Evolutionary conservation across 2,329 filamentous ascomycete genomes (phyloP).

Genomic region (Claviceps africana): DNA sequence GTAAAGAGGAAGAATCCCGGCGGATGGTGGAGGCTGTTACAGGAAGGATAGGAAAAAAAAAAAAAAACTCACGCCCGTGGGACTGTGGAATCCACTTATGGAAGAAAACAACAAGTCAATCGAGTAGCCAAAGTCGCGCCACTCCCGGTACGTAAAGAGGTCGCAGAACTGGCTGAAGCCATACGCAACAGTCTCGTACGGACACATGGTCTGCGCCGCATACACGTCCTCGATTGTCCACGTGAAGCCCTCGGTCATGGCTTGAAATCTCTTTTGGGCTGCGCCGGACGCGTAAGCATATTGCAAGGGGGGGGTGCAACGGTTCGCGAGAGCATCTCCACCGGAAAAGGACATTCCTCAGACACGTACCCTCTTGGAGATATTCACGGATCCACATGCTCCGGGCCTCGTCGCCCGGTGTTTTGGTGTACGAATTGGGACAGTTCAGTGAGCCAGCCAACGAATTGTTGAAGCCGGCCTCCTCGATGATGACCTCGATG

Average conservation of each 20-base stretch:
- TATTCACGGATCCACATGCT: slow-evolving; percentile 50
- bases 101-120: slow-evolving; percentile 53
- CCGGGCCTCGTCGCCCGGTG: slow-evolving; percentile 38
- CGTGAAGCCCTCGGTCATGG: slow-evolving; percentile 40
- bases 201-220: slow-evolving; percentile 57
- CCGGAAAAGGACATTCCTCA: neutral
- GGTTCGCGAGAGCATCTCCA: too few relatives aligned
- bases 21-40: too few relatives aligned
- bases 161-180: slow-evolving; percentile 63
- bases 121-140: slow-evolving; percentile 57
- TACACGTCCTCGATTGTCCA: slow-evolving; percentile 53
- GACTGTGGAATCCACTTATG: slow-evolving; percentile 47
- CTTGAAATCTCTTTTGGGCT: slow-evolving; percentile 46
- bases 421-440: slow-evolving; percentile 41
- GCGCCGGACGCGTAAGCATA: neutral
- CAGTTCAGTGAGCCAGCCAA: slow-evolving; percentile 55
- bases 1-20: too few relatives aligned
- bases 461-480: slow-evolving; percentile 51
- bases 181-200: slow-evolving; percentile 65
- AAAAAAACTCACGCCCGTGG: slow-evolving; percentile 36
- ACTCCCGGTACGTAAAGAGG: slow-evolving; percentile 63
- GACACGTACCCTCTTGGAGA: slow-evolving; percentile 38
- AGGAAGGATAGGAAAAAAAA: neutral
- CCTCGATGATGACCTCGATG: slow-evolving; percentile 58
- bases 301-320: too few relatives aligned